phyloP scores from a whole-genome alignment of 192 early-diverging fungal genomes.

The Linnemannia exigua region DNA sequence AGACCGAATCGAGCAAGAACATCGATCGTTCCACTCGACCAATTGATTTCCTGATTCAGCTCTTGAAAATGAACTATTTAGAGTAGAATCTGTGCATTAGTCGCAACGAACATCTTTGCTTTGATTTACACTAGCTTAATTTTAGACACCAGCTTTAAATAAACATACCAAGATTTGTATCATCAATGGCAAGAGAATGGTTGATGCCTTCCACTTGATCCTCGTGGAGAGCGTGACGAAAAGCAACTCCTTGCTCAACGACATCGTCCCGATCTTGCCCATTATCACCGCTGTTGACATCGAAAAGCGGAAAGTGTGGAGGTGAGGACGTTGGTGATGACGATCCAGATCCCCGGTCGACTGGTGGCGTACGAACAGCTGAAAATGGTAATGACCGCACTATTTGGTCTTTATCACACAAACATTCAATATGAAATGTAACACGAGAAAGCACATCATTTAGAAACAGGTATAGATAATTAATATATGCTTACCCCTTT shows the following conservation, averaged over 20 bases:
- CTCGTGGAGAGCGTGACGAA: slow-evolving; percentile 1
- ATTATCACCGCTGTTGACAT: slow-evolving; percentile 2
- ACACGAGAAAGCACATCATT: too few relatives aligned
- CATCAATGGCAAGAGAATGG: slow-evolving; percentile 6
- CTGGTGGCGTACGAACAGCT: slow-evolving; percentile 2
- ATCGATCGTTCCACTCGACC: not conserved
- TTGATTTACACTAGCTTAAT: not conserved
- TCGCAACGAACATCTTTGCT: slow-evolving; percentile 6
- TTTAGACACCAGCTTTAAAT: slow-evolving; percentile 6
- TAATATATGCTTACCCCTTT: not conserved
- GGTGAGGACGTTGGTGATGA: slow-evolving; percentile 14
- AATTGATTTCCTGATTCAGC: not conserved
- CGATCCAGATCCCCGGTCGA: too few relatives aligned
- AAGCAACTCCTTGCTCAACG: not conserved
- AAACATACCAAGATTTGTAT: slow-evolving; percentile 8
- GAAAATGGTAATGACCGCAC: slow-evolving; percentile 2
- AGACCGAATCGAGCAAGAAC: not conserved
- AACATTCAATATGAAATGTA: not conserved
- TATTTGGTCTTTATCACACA: slow-evolving; percentile 1
- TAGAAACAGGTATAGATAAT: not conserved
- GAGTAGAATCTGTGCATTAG: slow-evolving; percentile 7
- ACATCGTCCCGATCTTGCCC: slow-evolving; percentile 8
- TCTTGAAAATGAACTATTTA: slow-evolving; percentile 14
- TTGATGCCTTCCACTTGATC: slow-evolving; percentile 15
- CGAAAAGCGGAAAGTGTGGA: slow-evolving; percentile 11